Conservation (phyloP, 1,284 basidiomycete genomes). For the Ceratorhiza oryzae-sativae region DNA sequence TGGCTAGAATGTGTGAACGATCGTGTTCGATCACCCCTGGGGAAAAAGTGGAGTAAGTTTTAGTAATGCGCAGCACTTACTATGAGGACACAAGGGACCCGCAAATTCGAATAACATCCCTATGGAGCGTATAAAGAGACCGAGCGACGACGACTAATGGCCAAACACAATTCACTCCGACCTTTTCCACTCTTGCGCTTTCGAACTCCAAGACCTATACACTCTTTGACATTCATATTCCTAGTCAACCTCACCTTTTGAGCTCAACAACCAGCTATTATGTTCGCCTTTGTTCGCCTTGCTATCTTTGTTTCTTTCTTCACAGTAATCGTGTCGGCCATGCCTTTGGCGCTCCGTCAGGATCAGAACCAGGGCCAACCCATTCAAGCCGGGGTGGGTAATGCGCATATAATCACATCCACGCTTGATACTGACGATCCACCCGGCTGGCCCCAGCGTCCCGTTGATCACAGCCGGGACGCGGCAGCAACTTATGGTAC, state of each 20-base stretch:
- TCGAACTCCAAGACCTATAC: no score
- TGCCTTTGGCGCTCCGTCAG: not conserved
- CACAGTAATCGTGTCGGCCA: not conserved
- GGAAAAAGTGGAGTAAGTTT: not conserved
- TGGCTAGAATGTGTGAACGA: not conserved
- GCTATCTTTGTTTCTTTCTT: not conserved
- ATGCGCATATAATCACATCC: not conserved
- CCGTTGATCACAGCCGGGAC: not conserved
- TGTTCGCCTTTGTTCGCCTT: conserved; percentile 11
- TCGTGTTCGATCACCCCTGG: not conserved
- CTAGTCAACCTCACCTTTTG: no score
- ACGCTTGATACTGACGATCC: not conserved
- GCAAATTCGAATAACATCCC: no score
- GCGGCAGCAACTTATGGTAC: conserved; percentile 7
- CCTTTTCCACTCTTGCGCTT: no score
- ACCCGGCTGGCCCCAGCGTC: not conserved
- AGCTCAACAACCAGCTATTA: not conserved
- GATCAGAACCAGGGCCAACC: conserved; percentile 26
- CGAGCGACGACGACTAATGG: not conserved
- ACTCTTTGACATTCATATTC: not conserved
- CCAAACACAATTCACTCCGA: not conserved
- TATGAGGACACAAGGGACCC: no score
- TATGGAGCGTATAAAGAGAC: not conserved
- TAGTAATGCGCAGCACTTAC: not conserved
- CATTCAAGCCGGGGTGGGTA: conserved; percentile 15